Base-by-base conservation (phyloP, 306 rosid species). In the Inga leiocalycina region DNA sequence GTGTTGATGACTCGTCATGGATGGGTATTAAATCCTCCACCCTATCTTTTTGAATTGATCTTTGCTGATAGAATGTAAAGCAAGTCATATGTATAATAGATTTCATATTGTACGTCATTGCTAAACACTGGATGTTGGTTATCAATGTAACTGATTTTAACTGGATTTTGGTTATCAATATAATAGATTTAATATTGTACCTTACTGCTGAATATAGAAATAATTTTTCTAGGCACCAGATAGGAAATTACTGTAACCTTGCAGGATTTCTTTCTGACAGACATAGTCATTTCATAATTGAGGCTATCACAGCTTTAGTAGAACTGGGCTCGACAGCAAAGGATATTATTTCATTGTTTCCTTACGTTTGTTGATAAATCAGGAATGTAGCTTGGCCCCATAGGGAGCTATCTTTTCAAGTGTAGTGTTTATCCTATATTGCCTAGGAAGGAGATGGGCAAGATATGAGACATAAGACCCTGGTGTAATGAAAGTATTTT, bases 321-420 rank as follows among this genome's bases (percentile, higher is more conserved):
- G 99, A 94, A 87, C 80, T 96, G 69, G 97, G 97, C 77, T 89
- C 89, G 77, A 69, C 94, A 44, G 90, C 91, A 82, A 94, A 91
- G 82, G 99, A 96, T 84, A 96, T 96, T 67, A 84, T 90, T 80
- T 92, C 97, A 56, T 84, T 96, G 91, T 91, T 92, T 88, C 97
- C 99, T 62, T 98, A 94, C 98, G 99, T 94, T 86, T 81, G 88
- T 84, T 87, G 56, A 15, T 70, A 71, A 27, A 27, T 27, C 30
- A 27, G 30, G 30, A 27, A 27, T 27, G 30, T 27, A 27, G 30
- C 30, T 27, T 27, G 30, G 30, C 30, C 30, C 30, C 30, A 65
- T 44, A 65, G 51, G 52, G 75, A 43, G 51, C 14, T 10, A 64
- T 39, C 64, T 39, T 51, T 62, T 64, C 37, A 34, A 15, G 61